phyloP scores from a whole-genome alignment of 2,329 filamentous ascomycete genomes.

The Xylariales sp. region DNA sequence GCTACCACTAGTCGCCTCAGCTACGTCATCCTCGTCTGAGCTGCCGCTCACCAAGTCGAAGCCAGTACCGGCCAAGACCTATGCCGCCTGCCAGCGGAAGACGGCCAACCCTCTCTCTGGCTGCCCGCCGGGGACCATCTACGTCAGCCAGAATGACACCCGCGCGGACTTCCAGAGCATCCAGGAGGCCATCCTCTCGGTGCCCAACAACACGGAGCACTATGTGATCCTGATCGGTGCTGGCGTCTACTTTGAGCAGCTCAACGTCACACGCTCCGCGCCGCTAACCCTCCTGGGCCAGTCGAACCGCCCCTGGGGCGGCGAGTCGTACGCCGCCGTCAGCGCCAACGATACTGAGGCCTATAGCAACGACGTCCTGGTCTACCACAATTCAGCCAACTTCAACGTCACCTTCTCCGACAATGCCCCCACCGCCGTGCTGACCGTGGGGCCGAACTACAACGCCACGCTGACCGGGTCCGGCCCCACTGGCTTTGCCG shows the following conservation, averaged over 20 bases:
- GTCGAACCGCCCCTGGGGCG: conserved; percentile 33
- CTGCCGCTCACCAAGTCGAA: no score
- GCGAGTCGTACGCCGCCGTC: conserved; percentile 25
- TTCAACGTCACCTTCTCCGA: conserved; percentile 4
- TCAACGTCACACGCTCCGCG: conserved; percentile 59
- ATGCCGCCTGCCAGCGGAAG: conserved; percentile 23
- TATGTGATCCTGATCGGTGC: conserved; percentile 57
- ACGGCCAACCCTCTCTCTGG: conserved; percentile 28
- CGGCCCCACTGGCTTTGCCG: conserved; percentile 57
- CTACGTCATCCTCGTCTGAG: no score
- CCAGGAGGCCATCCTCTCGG: conserved; percentile 34
- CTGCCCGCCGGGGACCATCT: conserved; percentile 34
- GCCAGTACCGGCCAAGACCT: conserved; percentile 1
- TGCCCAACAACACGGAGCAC: conserved; percentile 34
- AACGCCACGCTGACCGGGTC: conserved; percentile 58
- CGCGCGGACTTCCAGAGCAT: conserved; percentile 32
- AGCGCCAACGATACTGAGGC: conserved; percentile 20
- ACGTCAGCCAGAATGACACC: conserved; percentile 29
- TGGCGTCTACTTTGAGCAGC: conserved; percentile 58
- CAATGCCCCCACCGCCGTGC: conserved; percentile 4
- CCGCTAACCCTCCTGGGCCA: conserved; percentile 59
- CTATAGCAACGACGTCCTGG: conserved; percentile 35
- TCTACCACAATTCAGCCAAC: conserved; percentile 7
- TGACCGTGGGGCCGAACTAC: neutral
- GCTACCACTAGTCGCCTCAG: neutral